Evolutionary conservation across 2,329 filamentous ascomycete genomes (phyloP), one percentile per base, ranked within the genome.

Genomic region (Hymenoscyphus fructigenus): DNA sequence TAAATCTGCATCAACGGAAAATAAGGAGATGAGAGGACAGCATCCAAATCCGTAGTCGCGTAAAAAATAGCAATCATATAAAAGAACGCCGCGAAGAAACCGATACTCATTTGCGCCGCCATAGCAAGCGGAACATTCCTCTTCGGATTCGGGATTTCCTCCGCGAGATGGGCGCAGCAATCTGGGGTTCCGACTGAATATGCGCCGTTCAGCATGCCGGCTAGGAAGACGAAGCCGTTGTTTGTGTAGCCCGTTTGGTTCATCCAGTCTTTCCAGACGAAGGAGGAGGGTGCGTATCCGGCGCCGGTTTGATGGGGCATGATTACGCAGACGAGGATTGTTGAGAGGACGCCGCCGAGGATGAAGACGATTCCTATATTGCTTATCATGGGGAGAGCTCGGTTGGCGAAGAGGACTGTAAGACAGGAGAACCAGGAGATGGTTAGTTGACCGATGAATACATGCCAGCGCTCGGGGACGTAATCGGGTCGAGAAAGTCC

Each of bases 1-100:
- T 91, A 91, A 65, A 91, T 87, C 61, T 88, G 85, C 6, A 87
- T 85, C 14, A 91, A 84, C 0, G 89, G 89, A 69, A 87, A 89
- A 36, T 82, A 82, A 63, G 78, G 77, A 20, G 81, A 78, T 7
- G 77, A 73, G 57, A 85, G 79, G 57, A 87, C 81, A 26, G 81
- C 79, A 69, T 85, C 80, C 65, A 88, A 80, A 70, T 83, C 76
- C 60, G 78, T 79, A 67, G 88, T 85, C 65, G 81, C 76, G 76
- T 89, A 88, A 76, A 89, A 80, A 66, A 84, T 77, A 44, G 83
- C 76, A 15, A 86, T 77, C 1, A 85, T 75, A 66, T 84, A 85
- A 63, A 78, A 75, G 26, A 87, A 80, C 0, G 84, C 81, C 0
- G 85, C 83, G 10, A 83, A 64, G 47, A 87, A 85, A 0, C 81